These are phyloP conservation scores for Calocera cornea DNA, from an alignment of 768 basidiomycete species.

Conservation along the genomic window DNA sequence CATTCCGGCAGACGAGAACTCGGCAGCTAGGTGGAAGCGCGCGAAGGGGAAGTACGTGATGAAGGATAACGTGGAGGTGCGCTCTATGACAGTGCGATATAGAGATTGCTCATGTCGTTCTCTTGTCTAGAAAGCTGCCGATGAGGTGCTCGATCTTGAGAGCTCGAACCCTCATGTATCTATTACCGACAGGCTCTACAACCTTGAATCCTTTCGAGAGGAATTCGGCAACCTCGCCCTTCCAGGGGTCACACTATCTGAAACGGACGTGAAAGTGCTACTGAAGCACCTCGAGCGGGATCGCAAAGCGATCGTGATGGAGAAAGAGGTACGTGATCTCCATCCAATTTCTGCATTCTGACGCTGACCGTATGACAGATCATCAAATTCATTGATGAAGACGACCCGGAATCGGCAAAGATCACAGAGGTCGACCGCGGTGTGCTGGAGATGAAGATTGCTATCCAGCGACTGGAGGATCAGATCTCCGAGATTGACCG, in stretches of 20 bases:
- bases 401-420: conserved; percentile 25
- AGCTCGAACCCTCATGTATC: conserved; percentile 33
- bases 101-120: no score
- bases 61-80: conserved; percentile 44
- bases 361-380: conserved; percentile 33
- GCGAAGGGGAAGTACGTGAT: conserved; percentile 63
- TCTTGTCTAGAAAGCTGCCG: conserved; percentile 35
- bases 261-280: conserved; percentile 53
- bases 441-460: conserved; percentile 64
- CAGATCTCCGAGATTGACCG: conserved; percentile 57
- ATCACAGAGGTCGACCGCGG: conserved; percentile 74
- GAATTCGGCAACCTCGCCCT: conserved; percentile 39
- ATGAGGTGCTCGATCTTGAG: conserved; percentile 35
- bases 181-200: conserved; percentile 50
- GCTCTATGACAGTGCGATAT: background rate
- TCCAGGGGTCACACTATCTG: conserved; percentile 34
- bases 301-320: conserved; percentile 43
- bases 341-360: background rate
- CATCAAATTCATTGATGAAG: conserved; percentile 58
- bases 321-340: conserved; percentile 46
- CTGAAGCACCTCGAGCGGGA: conserved; percentile 73
- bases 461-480: conserved; percentile 47
- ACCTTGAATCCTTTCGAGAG: conserved; percentile 42
- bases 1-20: conserved; percentile 32
- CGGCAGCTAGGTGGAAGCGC: conserved; percentile 37